Conservation (phyloP, 768 basidiomycete species). For the Podaxis sp. region DNA sequence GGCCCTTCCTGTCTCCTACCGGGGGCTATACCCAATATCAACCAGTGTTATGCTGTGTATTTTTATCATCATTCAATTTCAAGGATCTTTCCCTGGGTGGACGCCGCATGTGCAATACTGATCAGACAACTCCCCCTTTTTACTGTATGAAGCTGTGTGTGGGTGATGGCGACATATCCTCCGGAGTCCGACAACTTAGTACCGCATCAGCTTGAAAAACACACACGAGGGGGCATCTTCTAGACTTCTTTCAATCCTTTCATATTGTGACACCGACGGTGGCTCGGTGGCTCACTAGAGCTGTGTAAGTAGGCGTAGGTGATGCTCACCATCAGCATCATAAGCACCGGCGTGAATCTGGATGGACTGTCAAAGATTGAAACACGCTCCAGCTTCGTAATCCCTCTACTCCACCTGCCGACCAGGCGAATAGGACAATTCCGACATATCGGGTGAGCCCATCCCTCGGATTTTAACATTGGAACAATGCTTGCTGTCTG, state of each 20-base stretch:
- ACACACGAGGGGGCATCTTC: not conserved
- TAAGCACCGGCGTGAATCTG: not conserved
- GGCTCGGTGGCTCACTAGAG: not conserved
- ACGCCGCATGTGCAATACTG: too few species aligned
- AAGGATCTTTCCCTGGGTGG: too few species aligned
- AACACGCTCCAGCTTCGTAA: not conserved
- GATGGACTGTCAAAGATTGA: not conserved
- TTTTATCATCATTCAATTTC: too few species aligned
- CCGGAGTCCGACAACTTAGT: too few species aligned
- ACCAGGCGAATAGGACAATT: not conserved
- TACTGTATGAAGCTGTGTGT: too few species aligned
- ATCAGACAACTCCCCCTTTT: too few species aligned
- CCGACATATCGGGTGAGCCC: not conserved
- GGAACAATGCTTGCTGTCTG: not conserved
- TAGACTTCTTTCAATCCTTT: not conserved
- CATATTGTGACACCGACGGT: not conserved
- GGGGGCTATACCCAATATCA: too few species aligned
- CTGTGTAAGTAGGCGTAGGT: not conserved
- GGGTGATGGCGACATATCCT: too few species aligned
- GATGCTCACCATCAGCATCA: not conserved
- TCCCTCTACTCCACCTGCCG: not conserved
- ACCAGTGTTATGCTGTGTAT: too few species aligned
- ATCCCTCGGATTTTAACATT: not conserved
- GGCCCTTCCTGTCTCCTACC: too few species aligned
- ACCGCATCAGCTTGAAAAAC: not conserved